phyloP scores from a whole-genome alignment of 164 flowering plant species.

The Litsea cubeba region DNA sequence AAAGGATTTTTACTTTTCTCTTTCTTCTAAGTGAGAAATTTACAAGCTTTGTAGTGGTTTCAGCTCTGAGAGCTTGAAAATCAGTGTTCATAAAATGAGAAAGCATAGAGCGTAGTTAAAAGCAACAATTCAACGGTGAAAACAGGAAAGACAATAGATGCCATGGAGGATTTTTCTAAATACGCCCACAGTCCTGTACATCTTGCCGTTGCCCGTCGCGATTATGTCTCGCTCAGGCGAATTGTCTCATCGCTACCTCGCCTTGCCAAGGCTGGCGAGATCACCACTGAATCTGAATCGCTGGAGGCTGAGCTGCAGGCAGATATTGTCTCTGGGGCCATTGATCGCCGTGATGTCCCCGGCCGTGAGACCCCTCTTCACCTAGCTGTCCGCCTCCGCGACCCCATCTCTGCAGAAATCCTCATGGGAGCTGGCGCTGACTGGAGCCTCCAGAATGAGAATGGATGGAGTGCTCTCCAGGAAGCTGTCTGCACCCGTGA shows the following conservation, averaged over 20 bases:
- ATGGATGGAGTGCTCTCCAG: constrained; percentile 98
- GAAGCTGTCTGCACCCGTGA: constrained; percentile 95
- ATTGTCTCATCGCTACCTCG: constrained; percentile 61
- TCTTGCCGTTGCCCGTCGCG: constrained; percentile 65
- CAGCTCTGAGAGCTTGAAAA: background rate
- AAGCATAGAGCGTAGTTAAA: background rate
- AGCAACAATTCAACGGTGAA: background rate
- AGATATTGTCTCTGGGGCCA: constrained; percentile 67
- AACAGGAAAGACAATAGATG: background rate
- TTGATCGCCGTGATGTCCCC: constrained; percentile 94
- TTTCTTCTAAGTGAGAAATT: background rate
- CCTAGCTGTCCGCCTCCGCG: constrained; percentile 80
- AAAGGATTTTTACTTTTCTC: too few relatives aligned
- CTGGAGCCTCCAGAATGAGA: constrained; percentile 97
- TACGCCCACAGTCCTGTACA: constrained; percentile 86
- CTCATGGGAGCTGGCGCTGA: constrained; percentile 96
- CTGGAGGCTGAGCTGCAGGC: constrained; percentile 72
- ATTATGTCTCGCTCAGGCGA: constrained; percentile 53
- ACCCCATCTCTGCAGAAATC: constrained; percentile 74
- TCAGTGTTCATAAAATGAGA: background rate
- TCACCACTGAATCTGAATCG: constrained; percentile 69
- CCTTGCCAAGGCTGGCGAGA: constrained; percentile 79
- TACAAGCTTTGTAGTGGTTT: background rate
- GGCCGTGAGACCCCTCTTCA: constrained; percentile 97
- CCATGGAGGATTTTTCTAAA: constrained; percentile 77